Evolutionary conservation across 2,329 filamentous ascomycete species (phyloP).

Genomic region (Didymella glomerata): DNA sequence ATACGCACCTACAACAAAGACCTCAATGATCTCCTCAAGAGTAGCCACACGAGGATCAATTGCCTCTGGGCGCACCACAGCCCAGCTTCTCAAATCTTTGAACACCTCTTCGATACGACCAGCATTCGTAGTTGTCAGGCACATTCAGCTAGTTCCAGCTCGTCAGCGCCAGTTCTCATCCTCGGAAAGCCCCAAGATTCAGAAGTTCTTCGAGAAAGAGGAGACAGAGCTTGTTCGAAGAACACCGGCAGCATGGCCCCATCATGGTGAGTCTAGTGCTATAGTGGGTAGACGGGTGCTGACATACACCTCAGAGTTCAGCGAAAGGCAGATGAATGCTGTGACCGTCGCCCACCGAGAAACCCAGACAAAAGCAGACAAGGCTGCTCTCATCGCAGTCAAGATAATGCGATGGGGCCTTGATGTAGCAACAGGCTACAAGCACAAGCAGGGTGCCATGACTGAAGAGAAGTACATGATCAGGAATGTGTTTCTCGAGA

Average conservation of each 20-base stretch:
- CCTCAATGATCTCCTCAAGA: constrained; percentile 43
- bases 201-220: constrained; percentile 58
- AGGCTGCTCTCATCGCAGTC: constrained; percentile 78
- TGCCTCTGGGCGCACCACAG: constrained; percentile 49
- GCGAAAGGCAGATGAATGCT: constrained; percentile 77
- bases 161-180: constrained; percentile 54
- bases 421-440: constrained; percentile 82
- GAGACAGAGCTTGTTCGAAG: constrained; percentile 56
- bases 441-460: constrained; percentile 75
- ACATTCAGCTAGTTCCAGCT: constrained; percentile 30
- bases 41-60: constrained; percentile 36
- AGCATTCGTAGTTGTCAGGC: constrained; percentile 44
- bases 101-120: constrained; percentile 47
- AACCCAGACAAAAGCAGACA: constrained; percentile 77
- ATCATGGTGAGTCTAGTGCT: constrained; percentile 50
- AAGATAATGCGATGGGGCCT: constrained; percentile 79
- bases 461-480: constrained; percentile 90
- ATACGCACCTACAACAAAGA: constrained; percentile 18
- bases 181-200: constrained; percentile 44
- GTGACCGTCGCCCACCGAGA: constrained; percentile 80
- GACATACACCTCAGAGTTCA: constrained; percentile 63
- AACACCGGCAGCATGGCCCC: constrained; percentile 59
- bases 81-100: constrained; percentile 50
- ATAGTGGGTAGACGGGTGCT: constrained; percentile 6
- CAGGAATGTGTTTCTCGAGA: constrained; percentile 92